Percentiles rank a stretch among this genome's conserved stretches.
These are phyloP conservation scores for Gigaspora rosea DNA, from an alignment of 192 early-diverging fungal species.

Conservation along the genomic window DNA sequence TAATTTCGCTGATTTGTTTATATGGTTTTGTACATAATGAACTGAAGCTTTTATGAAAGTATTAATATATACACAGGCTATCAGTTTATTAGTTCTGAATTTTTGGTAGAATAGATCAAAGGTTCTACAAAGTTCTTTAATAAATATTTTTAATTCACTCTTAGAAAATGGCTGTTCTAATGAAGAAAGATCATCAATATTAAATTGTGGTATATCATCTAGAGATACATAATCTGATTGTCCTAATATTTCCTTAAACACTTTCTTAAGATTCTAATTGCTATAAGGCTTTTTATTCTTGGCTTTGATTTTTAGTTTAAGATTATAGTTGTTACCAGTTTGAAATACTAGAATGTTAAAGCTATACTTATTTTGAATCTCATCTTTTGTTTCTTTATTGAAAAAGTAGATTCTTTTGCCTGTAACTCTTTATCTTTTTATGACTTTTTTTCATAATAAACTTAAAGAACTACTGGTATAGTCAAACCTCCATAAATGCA, in stretches of 20 bases:
- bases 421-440: neutral
- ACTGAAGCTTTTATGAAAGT: constrained; percentile 8
- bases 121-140: neutral
- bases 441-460: neutral
- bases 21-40: constrained; percentile 5
- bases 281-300: constrained; percentile 11
- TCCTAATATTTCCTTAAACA: constrained; percentile 22
- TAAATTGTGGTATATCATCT: constrained; percentile 9
- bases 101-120: constrained; percentile 12
- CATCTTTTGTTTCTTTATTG: constrained; percentile 5
- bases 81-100: neutral
- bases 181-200: constrained; percentile 2
- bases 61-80: constrained; percentile 21
- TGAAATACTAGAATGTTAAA: constrained; percentile 15
- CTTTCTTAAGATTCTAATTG: constrained; percentile 9
- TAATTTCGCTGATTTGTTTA: constrained; percentile 11
- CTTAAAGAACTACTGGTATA: constrained; percentile 12
- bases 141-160: constrained; percentile 8
- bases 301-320: constrained; percentile 15
- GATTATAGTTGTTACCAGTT: constrained; percentile 9
- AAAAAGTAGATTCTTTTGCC: constrained; percentile 1
- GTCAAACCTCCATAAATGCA: no score
- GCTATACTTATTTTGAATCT: neutral
- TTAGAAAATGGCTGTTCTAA: constrained; percentile 22
- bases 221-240: constrained; percentile 1